Evolutionary conservation across 768 basidiomycete species (phyloP).

Genomic region (Mycena leptocephala): DNA sequence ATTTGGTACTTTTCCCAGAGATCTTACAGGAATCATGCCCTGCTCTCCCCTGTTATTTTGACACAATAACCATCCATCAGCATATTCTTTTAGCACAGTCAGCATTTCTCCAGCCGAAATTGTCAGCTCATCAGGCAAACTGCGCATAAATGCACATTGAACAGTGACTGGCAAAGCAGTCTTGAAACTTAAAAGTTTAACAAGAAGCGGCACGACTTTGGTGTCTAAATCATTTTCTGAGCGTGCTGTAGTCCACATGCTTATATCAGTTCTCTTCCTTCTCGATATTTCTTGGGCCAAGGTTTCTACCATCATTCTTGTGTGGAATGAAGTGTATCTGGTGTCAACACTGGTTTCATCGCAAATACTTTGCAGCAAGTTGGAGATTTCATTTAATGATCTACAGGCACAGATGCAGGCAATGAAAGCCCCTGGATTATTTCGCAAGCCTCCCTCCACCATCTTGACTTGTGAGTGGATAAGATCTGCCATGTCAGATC

Average conservation of each 20-base stretch:
- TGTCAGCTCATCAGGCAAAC: too few relatives aligned
- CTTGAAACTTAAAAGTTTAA: conserved; percentile 25
- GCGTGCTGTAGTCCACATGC: conserved; percentile 26
- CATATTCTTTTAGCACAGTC: too few relatives aligned
- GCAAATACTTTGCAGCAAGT: conserved; percentile 3
- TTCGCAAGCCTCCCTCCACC: conserved; percentile 1
- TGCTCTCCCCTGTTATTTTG: too few relatives aligned
- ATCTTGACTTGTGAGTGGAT: conserved; percentile 23
- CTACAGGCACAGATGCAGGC: conserved; percentile 30
- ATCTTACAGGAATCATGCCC: too few relatives aligned
- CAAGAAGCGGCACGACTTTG: conserved; percentile 20
- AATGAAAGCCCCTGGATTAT: conserved; percentile 17
- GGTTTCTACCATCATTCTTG: conserved; percentile 27
- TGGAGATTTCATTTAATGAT: conserved; percentile 21
- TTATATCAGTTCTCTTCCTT: conserved; percentile 27
- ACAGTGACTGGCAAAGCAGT: too few relatives aligned
- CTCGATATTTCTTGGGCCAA: conserved; percentile 24
- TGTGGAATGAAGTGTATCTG: conserved; percentile 11
- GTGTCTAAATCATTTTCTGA: conserved; percentile 25
- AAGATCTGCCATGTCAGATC: conserved; percentile 18
- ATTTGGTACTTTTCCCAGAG: conserved; percentile 12
- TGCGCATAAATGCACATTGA: too few relatives aligned
- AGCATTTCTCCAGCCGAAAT: too few relatives aligned
- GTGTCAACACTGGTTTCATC: conserved; percentile 5
- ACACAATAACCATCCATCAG: too few relatives aligned